Evolutionary conservation across 768 basidiomycete species (phyloP).

Genomic region (Naganishia vaughanmartiniae): DNA sequence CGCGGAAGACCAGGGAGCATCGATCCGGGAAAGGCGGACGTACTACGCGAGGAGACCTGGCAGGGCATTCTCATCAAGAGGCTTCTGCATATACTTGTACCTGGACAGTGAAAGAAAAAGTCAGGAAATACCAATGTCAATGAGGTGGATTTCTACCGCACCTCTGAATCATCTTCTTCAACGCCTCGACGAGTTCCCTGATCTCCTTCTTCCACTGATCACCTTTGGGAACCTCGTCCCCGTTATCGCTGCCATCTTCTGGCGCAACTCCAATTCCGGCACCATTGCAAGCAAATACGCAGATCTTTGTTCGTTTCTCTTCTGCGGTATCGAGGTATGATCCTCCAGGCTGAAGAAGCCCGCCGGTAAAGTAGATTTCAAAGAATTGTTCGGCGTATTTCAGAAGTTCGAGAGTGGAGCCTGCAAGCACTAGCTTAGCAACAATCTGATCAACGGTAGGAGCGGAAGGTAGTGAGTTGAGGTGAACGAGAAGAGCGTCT

Average conservation of each 20-base stretch:
- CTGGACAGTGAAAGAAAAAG: constrained; percentile 53
- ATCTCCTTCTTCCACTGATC: constrained; percentile 57
- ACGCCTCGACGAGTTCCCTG: constrained; percentile 88
- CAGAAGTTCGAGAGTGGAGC: constrained; percentile 86
- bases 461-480: constrained; percentile 45
- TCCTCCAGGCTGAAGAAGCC: constrained; percentile 93
- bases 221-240: constrained; percentile 59
- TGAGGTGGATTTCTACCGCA: constrained; percentile 45
- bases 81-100: constrained; percentile 98
- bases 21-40: constrained; percentile 54
- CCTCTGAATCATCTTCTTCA: constrained; percentile 95
- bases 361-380: constrained; percentile 91
- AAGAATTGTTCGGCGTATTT: constrained; percentile 97
- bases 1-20: not conserved
- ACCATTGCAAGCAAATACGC: constrained; percentile 36
- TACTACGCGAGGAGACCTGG: constrained; percentile 79
- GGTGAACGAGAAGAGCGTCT: constrained; percentile 49
- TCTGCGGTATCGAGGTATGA: constrained; percentile 82
- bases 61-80: constrained; percentile 80
- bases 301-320: constrained; percentile 75
- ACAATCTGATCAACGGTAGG: constrained; percentile 44
- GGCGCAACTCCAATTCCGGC: constrained; percentile 22
- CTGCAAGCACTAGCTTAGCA: constrained; percentile 73
- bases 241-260: constrained; percentile 51
- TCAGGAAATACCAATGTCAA: not conserved